Percentiles rank a stretch among this genome's conserved stretches.
These are phyloP conservation scores for Syzygium aqueum DNA, from an alignment of 345 rosid species.

Conservation along the genomic window DNA sequence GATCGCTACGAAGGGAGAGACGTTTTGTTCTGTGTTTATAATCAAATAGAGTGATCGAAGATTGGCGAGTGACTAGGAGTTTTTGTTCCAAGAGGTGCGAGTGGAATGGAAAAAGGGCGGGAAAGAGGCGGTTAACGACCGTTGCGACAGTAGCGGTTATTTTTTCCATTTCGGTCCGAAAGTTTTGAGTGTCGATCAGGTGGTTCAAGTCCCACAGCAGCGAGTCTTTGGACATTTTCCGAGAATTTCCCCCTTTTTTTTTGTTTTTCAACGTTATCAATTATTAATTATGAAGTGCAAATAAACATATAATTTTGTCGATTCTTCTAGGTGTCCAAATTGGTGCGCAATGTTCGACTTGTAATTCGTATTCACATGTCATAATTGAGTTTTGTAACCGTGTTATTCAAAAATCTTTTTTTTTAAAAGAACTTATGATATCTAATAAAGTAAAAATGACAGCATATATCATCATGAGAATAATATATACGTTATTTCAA, in stretches of 20 bases:
- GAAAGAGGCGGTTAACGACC: background rate
- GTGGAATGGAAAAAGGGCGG: background rate
- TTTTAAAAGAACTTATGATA: background rate
- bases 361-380: fast-evolving
- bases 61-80: background rate
- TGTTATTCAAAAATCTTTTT: fast-evolving
- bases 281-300: background rate
- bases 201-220: background rate
- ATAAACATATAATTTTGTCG: background rate
- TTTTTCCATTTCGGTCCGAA: background rate
- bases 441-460: background rate
- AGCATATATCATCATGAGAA: background rate
- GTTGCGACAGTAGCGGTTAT: background rate
- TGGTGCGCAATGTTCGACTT: fast-evolving
- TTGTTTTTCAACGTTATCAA: background rate
- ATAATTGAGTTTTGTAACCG: background rate
- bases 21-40: background rate
- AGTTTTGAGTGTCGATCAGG: background rate
- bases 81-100: background rate
- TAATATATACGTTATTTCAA: background rate
- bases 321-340: background rate
- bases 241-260: background rate
- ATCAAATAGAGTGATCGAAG: background rate
- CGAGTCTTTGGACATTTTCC: background rate
- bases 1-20: background rate